These are phyloP conservation scores for Camelina laxa DNA, from an alignment of 345 rosid genomes.

Conservation along the genomic window DNA sequence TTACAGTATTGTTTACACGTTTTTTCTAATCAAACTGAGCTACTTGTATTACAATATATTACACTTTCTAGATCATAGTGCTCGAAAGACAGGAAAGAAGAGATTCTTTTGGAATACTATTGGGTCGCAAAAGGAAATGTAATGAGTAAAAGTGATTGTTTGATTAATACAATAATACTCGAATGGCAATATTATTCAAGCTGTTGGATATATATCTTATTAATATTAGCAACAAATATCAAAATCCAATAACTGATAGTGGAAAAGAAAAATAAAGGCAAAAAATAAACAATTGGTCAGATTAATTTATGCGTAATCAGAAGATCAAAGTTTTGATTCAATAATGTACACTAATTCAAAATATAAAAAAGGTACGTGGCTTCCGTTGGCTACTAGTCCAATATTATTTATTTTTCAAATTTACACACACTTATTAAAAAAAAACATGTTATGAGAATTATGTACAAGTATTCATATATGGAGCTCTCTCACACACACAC, in stretches of 20 bases:
- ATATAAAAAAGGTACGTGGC: constrained; percentile 3
- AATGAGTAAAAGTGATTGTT: constrained; percentile 39
- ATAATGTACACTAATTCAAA: neutral
- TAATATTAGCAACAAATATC: constrained; percentile 8
- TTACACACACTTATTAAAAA: constrained; percentile 1
- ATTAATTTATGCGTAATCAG: constrained; percentile 21
- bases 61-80: constrained; percentile 22
- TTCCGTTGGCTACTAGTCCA: constrained; percentile 25
- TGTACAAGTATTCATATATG: constrained; percentile 40
- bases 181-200: constrained; percentile 6
- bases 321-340: constrained; percentile 10
- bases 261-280: constrained; percentile 12
- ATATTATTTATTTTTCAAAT: constrained; percentile 26
- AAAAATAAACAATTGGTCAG: constrained; percentile 20
- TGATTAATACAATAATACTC: constrained; percentile 21
- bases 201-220: constrained; percentile 27
- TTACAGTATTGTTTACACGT: neutral
- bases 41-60: constrained; percentile 37
- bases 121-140: constrained; percentile 37
- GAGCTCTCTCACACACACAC: neutral
- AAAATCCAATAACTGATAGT: constrained; percentile 30
- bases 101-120: constrained; percentile 36
- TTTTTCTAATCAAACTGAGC: constrained; percentile 4
- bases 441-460: constrained; percentile 17
- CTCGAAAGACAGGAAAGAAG: constrained; percentile 24